phyloP scores from a whole-genome alignment of 345 rosid species.

The Carallia brachiata region DNA sequence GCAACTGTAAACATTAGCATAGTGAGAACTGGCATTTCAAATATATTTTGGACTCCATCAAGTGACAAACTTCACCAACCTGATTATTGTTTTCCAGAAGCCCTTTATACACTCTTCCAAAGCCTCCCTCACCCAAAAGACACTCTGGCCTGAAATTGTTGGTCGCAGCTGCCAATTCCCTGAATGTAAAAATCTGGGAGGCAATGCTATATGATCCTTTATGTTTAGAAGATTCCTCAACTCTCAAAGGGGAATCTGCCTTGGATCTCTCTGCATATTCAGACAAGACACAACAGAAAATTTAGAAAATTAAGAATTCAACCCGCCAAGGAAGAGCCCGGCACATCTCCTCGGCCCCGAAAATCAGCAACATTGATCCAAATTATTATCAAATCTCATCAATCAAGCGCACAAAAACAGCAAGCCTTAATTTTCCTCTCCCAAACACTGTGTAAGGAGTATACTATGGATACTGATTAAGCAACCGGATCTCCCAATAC shows the following conservation, averaged over 20 bases:
- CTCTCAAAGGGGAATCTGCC: not conserved
- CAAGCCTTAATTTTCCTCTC: not conserved
- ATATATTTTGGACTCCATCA: not conserved
- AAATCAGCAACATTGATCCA: too few relatives aligned
- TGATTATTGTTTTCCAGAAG: slow-evolving; percentile 20
- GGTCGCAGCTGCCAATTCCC: slow-evolving; percentile 21
- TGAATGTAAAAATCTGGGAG: slow-evolving; percentile 24
- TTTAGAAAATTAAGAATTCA: not conserved
- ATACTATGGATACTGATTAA: not conserved
- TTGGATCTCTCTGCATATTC: slow-evolving; percentile 15
- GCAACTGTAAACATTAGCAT: not conserved
- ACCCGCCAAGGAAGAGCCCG: too few relatives aligned
- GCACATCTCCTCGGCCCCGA: too few relatives aligned
- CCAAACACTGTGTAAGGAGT: not conserved
- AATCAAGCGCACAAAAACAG: not conserved
- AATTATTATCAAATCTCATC: too few relatives aligned
- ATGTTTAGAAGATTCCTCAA: slow-evolving; percentile 7
- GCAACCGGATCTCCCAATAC: not conserved
- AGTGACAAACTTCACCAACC: slow-evolving; percentile 15
- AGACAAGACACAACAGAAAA: not conserved
- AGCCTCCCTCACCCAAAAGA: slow-evolving; percentile 32
- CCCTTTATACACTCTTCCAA: slow-evolving; percentile 31
- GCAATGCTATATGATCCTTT: slow-evolving; percentile 10
- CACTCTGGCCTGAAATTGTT: slow-evolving; percentile 24
- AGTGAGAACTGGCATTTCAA: not conserved